phyloP scores from a whole-genome alignment of 83 land plant species.

The Diphasiastrum complanatum region DNA sequence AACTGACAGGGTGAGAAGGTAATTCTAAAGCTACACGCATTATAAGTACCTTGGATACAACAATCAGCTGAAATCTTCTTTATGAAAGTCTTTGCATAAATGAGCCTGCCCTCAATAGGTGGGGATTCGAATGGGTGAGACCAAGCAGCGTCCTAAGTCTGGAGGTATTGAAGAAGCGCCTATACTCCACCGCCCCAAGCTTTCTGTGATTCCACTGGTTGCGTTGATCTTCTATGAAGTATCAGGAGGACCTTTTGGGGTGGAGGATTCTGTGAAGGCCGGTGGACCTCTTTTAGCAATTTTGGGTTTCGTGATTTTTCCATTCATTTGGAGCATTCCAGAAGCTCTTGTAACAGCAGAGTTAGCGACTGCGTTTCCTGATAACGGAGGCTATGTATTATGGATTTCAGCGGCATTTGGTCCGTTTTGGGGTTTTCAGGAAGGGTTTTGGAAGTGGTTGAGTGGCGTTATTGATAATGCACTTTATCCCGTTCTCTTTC shows the following conservation, averaged over 20 bases:
- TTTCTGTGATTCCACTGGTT: conserved; percentile 51
- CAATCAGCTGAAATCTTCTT: no score
- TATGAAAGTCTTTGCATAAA: no score
- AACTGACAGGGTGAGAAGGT: no score
- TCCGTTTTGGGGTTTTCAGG: conserved; percentile 70
- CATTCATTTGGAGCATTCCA: conserved; percentile 75
- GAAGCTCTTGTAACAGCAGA: conserved; percentile 82
- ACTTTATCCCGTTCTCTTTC: conserved; percentile 63
- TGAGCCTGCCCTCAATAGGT: no score
- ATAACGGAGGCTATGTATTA: conserved; percentile 74
- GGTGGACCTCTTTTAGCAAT: conserved; percentile 72
- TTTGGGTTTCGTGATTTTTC: conserved; percentile 62
- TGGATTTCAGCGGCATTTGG: conserved; percentile 77
- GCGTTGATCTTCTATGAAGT: conserved; percentile 69
- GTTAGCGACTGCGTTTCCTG: conserved; percentile 65
- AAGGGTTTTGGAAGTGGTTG: conserved; percentile 68
- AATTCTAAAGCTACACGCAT: no score
- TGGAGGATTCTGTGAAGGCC: conserved; percentile 63
- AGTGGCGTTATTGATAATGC: conserved; percentile 85
- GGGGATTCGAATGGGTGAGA: no score
- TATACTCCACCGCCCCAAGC: conserved; percentile 33
- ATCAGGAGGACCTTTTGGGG: conserved; percentile 82
- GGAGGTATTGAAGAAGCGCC: no score
- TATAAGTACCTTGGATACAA: no score
- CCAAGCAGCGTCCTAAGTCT: no score